Conservation (phyloP, 495 filamentous ascomycete genomes). For the Eremomyces bilateralis region DNA sequence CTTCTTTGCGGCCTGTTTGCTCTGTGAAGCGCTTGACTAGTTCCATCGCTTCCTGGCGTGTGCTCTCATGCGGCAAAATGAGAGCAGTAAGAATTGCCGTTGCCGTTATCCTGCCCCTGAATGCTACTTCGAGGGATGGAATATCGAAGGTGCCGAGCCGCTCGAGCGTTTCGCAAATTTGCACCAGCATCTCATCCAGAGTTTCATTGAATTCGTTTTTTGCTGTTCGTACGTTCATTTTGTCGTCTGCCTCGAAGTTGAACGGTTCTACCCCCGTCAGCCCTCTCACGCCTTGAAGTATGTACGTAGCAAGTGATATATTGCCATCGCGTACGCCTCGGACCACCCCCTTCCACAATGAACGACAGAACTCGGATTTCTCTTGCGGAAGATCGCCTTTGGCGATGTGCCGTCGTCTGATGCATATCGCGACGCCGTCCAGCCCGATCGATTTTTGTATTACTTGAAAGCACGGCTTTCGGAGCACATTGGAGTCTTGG, state of each 20-base stretch:
- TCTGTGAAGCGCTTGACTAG: conserved; percentile 59
- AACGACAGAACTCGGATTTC: conserved; percentile 40
- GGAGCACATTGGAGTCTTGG: no score
- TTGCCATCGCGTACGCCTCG: conserved; percentile 41
- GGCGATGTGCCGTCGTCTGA: conserved; percentile 52
- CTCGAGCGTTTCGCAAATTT: conserved; percentile 51
- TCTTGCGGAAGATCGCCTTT: no score
- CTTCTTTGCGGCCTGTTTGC: conserved; percentile 47
- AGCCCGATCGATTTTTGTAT: conserved; percentile 48
- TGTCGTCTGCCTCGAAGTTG: conserved; percentile 25
- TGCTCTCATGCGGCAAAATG: conserved; percentile 43
- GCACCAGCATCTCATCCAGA: conserved; percentile 42
- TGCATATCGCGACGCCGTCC: conserved; percentile 50
- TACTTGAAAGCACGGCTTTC: no score
- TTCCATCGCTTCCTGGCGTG: conserved; percentile 53
- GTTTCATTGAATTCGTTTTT: conserved; percentile 49
- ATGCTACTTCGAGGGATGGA: conserved; percentile 39
- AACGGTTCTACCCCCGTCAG: conserved; percentile 57
- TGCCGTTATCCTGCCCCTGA: conserved; percentile 35
- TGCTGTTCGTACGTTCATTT: no score
- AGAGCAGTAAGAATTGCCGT: conserved; percentile 47
- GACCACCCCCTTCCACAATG: conserved; percentile 58
- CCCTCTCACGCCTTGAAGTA: conserved; percentile 45
- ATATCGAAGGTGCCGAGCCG: conserved; percentile 52
- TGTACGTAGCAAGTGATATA: conserved; percentile 40